These are phyloP conservation scores for Botrytis squamosa DNA, from an alignment of 2,329 filamentous ascomycete species.

Conservation along the genomic window DNA sequence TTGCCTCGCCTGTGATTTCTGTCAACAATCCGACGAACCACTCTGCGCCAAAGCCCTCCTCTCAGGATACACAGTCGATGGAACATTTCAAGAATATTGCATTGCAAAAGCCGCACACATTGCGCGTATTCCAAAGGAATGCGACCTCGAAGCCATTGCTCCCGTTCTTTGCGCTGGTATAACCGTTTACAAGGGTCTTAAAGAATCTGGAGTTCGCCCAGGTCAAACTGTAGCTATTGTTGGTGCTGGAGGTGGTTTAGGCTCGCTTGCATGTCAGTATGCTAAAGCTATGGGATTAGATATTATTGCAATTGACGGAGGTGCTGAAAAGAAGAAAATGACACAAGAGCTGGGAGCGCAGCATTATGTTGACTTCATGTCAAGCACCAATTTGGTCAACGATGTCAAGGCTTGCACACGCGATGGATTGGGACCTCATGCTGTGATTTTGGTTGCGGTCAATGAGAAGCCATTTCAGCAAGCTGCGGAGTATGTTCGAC, in stretches of 20 bases:
- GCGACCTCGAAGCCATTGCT: constrained; percentile 72
- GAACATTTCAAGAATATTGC: constrained; percentile 89
- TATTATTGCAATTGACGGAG: constrained; percentile 78
- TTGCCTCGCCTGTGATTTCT: constrained; percentile 81
- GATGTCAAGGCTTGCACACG: constrained; percentile 80
- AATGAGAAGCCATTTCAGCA: constrained; percentile 94
- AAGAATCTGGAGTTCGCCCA: constrained; percentile 72
- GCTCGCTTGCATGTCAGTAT: constrained; percentile 79
- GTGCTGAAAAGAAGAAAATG: constrained; percentile 75
- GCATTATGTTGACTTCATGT: constrained; percentile 77
- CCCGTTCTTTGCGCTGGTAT: constrained; percentile 83
- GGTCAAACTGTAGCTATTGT: constrained; percentile 82
- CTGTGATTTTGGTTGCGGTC: constrained; percentile 82
- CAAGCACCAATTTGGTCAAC: constrained; percentile 72
- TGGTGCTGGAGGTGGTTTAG: constrained; percentile 81
- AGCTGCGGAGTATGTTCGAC: constrained; percentile 80
- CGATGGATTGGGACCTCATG: constrained; percentile 82
- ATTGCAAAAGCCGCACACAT: constrained; percentile 85
- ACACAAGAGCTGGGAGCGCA: constrained; percentile 68
- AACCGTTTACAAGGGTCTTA: constrained; percentile 89
- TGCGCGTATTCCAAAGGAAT: constrained; percentile 75
- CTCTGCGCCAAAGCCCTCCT: constrained; percentile 74
- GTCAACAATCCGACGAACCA: constrained; percentile 76
- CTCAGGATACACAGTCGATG: constrained; percentile 91
- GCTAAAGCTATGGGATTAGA: constrained; percentile 86